Evolutionary conservation across 2,329 filamentous ascomycete genomes (phyloP).

Genomic region (Scopulariopsis brevicaulis): DNA sequence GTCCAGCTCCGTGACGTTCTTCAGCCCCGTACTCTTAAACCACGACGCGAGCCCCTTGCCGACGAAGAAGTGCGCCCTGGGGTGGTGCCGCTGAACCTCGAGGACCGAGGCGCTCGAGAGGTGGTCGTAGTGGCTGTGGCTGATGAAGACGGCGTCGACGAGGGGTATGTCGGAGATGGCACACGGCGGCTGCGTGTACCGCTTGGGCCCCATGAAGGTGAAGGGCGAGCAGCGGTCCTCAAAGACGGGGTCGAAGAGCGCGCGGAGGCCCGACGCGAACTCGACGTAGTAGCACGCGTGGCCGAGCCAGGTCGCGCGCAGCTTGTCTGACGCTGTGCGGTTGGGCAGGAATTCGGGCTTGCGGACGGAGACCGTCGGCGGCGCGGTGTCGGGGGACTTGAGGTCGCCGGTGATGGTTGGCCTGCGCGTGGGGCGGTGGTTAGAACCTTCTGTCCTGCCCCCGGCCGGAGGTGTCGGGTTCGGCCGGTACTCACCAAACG

Average conservation of each 20-base stretch:
- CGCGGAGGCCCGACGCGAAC: slow-evolving; percentile 74
- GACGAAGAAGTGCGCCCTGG: slow-evolving; percentile 78
- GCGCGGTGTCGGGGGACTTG: slow-evolving; percentile 45
- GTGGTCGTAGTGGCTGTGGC: slow-evolving; percentile 90
- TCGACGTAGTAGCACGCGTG: slow-evolving; percentile 92
- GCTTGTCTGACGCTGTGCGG: slow-evolving; percentile 40
- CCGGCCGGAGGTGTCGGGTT: background rate
- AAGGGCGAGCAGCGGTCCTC: slow-evolving; percentile 77
- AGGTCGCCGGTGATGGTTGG: slow-evolving; percentile 27
- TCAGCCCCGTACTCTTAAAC: slow-evolving; percentile 62
- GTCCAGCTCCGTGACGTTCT: slow-evolving; percentile 78
- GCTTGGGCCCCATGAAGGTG: slow-evolving; percentile 56
- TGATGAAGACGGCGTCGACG: slow-evolving; percentile 70
- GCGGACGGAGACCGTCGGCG: slow-evolving; percentile 54
- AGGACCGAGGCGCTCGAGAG: slow-evolving; percentile 66
- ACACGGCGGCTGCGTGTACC: slow-evolving; percentile 71
- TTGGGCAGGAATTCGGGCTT: slow-evolving; percentile 55
- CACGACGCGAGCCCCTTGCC: slow-evolving; percentile 73
- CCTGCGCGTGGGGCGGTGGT: slow-evolving; percentile 11
- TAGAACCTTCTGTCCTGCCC: background rate
- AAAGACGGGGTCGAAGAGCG: slow-evolving; percentile 90
- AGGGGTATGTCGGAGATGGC: slow-evolving; percentile 64
- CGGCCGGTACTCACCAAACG: slow-evolving; percentile 4
- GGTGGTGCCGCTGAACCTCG: slow-evolving; percentile 59
- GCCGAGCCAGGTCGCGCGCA: slow-evolving; percentile 88